These are phyloP conservation scores for Tagetes patula DNA, from an alignment of 129 eudicot genomes.

Conservation along the genomic window DNA sequence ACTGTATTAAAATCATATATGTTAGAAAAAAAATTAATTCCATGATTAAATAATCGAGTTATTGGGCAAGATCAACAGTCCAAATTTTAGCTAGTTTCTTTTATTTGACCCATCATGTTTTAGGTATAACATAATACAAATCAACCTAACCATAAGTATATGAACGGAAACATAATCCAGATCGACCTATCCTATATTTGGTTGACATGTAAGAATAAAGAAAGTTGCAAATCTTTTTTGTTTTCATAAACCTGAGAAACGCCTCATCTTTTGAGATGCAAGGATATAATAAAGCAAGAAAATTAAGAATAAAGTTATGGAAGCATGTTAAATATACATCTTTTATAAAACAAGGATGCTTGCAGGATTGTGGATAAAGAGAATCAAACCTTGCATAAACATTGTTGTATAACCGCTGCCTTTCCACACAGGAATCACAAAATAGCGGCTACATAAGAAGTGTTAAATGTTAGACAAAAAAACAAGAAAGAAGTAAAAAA, in stretches of 20 bases:
- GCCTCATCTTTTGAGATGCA: too few species aligned
- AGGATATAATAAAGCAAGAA: too few species aligned
- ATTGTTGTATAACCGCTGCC: conserved; percentile 91
- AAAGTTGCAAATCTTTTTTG: neutral
- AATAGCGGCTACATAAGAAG: conserved; percentile 59
- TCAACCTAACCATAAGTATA: neutral
- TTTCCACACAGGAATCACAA: conserved; percentile 90
- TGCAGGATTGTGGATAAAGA: conserved; percentile 20
- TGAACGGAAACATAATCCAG: neutral
- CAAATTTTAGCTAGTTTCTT: too few species aligned
- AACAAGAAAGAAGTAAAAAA: neutral
- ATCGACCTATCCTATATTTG: neutral
- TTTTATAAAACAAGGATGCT: neutral
- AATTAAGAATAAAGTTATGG: too few species aligned
- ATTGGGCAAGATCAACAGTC: neutral
- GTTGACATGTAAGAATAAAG: neutral
- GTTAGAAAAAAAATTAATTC: neutral
- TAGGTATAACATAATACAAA: neutral
- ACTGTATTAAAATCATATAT: conserved; percentile 41
- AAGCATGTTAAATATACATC: neutral
- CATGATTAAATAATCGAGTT: neutral
- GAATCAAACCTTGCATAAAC: conserved; percentile 80
- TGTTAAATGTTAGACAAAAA: neutral
- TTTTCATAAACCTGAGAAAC: too few species aligned
- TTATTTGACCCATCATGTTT: neutral